Conservation (phyloP, 164 flowering plant species). For the Magnolia kwangsiensis region DNA sequence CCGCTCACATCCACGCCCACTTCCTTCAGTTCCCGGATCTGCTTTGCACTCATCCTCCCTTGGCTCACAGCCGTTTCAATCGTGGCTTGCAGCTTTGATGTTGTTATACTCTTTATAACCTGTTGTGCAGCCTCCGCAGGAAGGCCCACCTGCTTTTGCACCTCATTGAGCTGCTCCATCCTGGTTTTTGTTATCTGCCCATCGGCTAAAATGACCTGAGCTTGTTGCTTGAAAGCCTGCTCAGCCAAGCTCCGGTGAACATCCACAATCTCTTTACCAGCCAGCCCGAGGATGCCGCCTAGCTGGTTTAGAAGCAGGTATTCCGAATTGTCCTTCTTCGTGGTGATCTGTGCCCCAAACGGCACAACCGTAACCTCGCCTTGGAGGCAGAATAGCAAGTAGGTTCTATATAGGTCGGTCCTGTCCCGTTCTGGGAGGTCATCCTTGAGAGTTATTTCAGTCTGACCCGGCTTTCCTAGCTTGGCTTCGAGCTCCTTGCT, state of each 20-base stretch:
- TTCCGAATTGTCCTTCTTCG: constrained; percentile 72
- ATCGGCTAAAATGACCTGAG: constrained; percentile 94
- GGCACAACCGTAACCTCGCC: constrained; percentile 67
- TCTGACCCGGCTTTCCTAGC: constrained; percentile 61
- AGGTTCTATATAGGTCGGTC: constrained; percentile 76
- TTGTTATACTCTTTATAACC: constrained; percentile 76
- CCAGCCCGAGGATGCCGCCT: constrained; percentile 73
- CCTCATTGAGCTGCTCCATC: constrained; percentile 67
- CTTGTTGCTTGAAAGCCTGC: constrained; percentile 77
- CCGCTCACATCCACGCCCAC: constrained; percentile 58
- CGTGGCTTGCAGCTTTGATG: constrained; percentile 78
- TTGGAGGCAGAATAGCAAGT: constrained; percentile 66
- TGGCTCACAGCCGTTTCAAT: constrained; percentile 73
- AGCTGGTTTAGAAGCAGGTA: constrained; percentile 67
- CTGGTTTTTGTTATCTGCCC: constrained; percentile 80
- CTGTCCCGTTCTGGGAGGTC: constrained; percentile 78
- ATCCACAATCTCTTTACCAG: constrained; percentile 57
- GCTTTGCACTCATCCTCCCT: constrained; percentile 73
- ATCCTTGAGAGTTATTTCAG: constrained; percentile 82
- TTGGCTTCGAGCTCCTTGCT: constrained; percentile 45
- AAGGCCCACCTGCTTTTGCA: constrained; percentile 81
- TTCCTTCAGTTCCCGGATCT: constrained; percentile 83
- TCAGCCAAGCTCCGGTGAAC: constrained; percentile 81
- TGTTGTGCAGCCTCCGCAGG: constrained; percentile 74
- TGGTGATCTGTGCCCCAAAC: constrained; percentile 64